These are phyloP conservation scores for Caryopteris hybrid DNA, from an alignment of 305 asterid species.

Conservation along the genomic window DNA sequence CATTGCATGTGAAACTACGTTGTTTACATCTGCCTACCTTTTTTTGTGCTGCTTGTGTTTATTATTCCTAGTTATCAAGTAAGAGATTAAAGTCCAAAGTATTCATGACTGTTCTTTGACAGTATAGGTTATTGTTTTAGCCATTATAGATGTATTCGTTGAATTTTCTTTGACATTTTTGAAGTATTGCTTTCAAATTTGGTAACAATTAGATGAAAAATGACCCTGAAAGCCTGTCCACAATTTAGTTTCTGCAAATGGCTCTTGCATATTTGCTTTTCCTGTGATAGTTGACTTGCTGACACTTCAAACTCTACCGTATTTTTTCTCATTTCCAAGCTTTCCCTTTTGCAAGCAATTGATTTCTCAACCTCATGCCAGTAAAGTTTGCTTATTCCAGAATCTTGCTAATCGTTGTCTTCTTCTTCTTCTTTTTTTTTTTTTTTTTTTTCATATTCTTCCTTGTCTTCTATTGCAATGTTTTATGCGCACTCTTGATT, in stretches of 20 bases:
- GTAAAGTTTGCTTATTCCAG: background rate
- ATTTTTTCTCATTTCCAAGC: conserved; percentile 1
- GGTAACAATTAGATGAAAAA: conserved; percentile 2
- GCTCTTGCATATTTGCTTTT: background rate
- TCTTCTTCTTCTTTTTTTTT: no score
- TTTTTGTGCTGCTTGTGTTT: background rate
- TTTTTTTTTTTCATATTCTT: background rate
- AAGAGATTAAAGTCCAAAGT: background rate
- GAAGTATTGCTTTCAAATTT: background rate
- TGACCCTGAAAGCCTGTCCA: background rate
- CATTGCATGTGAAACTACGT: background rate
- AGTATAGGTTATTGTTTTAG: background rate
- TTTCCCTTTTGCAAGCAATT: background rate
- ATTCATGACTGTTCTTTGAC: background rate
- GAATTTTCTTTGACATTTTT: background rate
- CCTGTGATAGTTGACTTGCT: background rate
- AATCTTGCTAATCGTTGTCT: background rate
- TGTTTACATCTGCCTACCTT: background rate
- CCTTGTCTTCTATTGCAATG: conserved; percentile 1
- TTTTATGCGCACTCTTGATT: background rate
- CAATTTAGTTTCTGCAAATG: background rate
- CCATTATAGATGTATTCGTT: background rate
- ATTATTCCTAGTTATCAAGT: background rate
- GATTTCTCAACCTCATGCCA: background rate
- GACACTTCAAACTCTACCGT: background rate